phyloP scores from a whole-genome alignment of 106 monocot species.

The Phalaenopsis equestris region DNA sequence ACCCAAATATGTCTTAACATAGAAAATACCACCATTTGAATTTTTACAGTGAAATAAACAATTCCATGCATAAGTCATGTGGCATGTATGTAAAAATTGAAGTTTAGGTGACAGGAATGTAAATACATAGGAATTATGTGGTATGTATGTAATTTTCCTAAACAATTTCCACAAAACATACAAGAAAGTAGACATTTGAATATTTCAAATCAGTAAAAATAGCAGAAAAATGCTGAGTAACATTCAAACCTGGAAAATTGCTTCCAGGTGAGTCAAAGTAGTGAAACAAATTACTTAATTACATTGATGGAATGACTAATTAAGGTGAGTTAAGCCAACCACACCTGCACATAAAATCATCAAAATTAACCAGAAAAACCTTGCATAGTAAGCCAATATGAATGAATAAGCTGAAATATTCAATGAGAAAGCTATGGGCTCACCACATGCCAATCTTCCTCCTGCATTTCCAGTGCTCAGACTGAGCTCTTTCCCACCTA shows the following conservation, averaged over 20 bases:
- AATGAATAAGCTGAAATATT: neutral
- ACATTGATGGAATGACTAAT: neutral
- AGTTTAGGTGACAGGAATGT: too few relatives aligned
- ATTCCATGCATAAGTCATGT: too few relatives aligned
- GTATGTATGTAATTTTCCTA: too few relatives aligned
- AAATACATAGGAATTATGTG: too few relatives aligned
- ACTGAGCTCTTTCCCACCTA: conserved; percentile 81
- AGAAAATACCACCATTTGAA: too few relatives aligned
- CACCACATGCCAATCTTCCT: conserved; percentile 85
- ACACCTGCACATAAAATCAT: conserved; percentile 31
- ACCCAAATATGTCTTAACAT: too few relatives aligned
- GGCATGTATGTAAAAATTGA: too few relatives aligned
- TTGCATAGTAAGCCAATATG: too few relatives aligned
- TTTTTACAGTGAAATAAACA: too few relatives aligned
- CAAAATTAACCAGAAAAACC: neutral
- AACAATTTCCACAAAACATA: too few relatives aligned
- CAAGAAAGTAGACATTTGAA: neutral
- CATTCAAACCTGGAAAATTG: neutral
- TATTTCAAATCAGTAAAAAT: neutral
- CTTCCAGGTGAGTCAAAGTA: neutral
- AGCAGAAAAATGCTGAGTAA: neutral
- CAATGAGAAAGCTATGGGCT: neutral
- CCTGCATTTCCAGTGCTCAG: conserved; percentile 83
- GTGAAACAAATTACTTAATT: neutral
- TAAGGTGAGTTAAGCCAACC: conserved; percentile 36